Evolutionary conservation across 1,284 basidiomycete species (phyloP), one percentile per base, ranked within the genome.

Genomic region (Moesziomyces aphidis): DNA sequence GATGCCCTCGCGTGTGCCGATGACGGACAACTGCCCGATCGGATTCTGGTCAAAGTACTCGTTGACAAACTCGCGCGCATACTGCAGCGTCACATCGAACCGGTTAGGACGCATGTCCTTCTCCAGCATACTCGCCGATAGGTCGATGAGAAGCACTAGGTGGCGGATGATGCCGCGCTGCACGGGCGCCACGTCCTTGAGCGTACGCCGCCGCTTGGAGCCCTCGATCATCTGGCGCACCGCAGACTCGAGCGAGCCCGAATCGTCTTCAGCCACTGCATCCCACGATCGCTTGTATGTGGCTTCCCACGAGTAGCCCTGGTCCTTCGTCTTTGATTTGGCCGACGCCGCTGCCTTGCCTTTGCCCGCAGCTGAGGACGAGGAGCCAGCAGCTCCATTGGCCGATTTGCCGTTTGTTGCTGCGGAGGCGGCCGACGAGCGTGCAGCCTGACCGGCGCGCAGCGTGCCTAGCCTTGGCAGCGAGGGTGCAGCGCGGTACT

Each of bases 11-110:
- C 83, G 76, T 7, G 83, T 83, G 46, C 74, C 78, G 4, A 85
- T 64, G 55, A 84, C 79, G 15, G 74, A 79, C 4, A 82, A 65
- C 85, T 99, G 96, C n/a, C 96, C 95, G 21, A 99, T 89, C 0
- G 96, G 96, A 81, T 99, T 99, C 86, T 99, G 97, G 86, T 99
- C 97, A 85, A 98, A 99, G 93, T 96, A 99, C 84, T 99, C 96
- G 9, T 89, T 88, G 23, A 98, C 89, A 78, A 99, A 99, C 73
- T 94, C 92, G 59, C 76, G 67, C 4, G 78, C 79, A 82, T 95
- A 96, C 80, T 94, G 91, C 44, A 99, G 86, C 71, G 91, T 92
- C 46, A 98, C 86, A 80, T 97, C 78, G 58, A 78, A 78, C 19
- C 96, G 89, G 21, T 92, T 95, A 4, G 95, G 94, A 13, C 96